Percentiles rank a stretch among this genome's conserved stretches.
Conservation (phyloP, 306 rosid species). For the Betula pendula region DNA sequence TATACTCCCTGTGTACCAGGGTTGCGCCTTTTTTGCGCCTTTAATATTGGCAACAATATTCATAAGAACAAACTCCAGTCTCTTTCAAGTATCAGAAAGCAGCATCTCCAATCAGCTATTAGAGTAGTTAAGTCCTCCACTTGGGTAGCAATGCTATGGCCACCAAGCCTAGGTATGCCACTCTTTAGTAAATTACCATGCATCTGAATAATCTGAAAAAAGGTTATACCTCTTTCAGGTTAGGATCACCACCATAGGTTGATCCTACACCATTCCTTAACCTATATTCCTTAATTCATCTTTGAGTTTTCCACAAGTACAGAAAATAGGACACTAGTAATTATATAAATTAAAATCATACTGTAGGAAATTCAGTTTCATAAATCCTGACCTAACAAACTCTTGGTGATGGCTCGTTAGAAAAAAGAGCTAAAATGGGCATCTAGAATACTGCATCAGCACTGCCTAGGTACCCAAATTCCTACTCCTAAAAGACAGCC, state of each 20-base stretch:
- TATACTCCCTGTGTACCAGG: no score
- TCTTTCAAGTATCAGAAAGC: neutral
- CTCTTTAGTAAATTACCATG: neutral
- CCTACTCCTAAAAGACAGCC: neutral
- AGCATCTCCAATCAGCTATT: neutral
- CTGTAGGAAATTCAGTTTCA: neutral
- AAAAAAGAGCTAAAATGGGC: neutral
- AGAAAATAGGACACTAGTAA: neutral
- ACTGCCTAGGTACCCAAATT: neutral
- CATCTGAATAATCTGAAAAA: neutral
- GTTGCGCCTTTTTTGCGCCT: no score
- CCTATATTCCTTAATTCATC: neutral
- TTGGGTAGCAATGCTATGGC: neutral
- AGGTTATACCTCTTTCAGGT: neutral
- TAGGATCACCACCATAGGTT: neutral
- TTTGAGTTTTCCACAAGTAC: neutral
- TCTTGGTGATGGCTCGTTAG: neutral
- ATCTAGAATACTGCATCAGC: neutral
- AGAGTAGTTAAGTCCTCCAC: neutral
- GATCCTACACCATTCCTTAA: neutral
- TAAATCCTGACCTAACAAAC: neutral
- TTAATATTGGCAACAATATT: neutral
- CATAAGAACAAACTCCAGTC: neutral
- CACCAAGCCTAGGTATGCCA: neutral
- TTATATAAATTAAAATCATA: neutral